Evolutionary conservation across 129 eudicot species (phyloP).

Genomic region (Tagetes erecta): DNA sequence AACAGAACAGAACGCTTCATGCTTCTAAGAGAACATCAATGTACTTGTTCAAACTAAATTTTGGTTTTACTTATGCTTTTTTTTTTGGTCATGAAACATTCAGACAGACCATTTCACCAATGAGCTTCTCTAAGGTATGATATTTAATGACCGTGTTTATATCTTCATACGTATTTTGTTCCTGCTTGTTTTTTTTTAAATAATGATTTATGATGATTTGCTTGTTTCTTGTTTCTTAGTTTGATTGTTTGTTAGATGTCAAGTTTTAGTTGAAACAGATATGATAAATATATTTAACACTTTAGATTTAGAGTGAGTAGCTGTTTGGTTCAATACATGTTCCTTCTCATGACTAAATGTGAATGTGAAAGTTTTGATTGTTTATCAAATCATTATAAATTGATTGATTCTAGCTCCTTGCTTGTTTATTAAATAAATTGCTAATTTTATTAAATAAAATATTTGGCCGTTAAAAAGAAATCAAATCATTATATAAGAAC

Average conservation of each 20-base stretch:
- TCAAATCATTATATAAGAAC: no score
- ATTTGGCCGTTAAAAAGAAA: no score
- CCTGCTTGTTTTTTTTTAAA: background rate
- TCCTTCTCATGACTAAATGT: background rate
- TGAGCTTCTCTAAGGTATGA: constrained; percentile 16
- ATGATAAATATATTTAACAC: background rate
- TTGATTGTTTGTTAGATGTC: background rate
- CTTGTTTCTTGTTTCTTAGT: background rate
- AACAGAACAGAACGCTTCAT: background rate
- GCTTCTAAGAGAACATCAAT: constrained; percentile 21
- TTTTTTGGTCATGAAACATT: constrained; percentile 21
- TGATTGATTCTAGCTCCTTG: no score
- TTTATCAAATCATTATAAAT: background rate
- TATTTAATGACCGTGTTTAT: constrained; percentile 8
- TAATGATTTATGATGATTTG: background rate
- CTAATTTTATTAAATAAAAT: no score
- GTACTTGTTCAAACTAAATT: constrained; percentile 36
- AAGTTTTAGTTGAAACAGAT: background rate
- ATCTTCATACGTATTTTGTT: background rate
- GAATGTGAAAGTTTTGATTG: background rate
- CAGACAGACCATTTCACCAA: constrained; percentile 14
- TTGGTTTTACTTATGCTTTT: constrained; percentile 29
- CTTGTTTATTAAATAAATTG: no score
- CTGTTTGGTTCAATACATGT: background rate
- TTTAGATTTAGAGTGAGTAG: background rate